phyloP scores from a whole-genome alignment of 2,329 filamentous ascomycete species.

The Colletotrichum gloeosporioides region DNA sequence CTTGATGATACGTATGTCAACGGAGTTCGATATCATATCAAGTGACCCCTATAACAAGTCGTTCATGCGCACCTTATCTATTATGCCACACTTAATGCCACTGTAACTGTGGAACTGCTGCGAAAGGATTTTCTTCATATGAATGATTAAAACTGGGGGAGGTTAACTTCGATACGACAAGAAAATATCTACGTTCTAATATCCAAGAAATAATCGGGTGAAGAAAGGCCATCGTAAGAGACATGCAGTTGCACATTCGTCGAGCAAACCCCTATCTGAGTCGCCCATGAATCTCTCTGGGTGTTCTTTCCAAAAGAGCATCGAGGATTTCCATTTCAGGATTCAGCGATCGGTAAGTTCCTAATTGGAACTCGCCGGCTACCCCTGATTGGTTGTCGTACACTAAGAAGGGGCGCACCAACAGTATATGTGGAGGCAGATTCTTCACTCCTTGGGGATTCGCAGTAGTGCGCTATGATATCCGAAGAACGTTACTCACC shows the following conservation, averaged over 20 bases:
- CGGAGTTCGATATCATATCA: background rate
- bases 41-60: background rate
- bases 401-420: background rate
- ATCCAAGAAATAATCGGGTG: background rate
- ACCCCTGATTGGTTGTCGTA: background rate
- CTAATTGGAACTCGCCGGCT: background rate
- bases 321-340: background rate
- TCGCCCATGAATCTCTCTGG: background rate
- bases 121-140: background rate
- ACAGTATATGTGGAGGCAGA: background rate
- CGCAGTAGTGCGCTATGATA: background rate
- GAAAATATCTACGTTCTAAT: background rate
- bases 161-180: rapidly evolving
- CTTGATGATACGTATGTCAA: background rate
- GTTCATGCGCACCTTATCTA: background rate
- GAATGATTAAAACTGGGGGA: background rate
- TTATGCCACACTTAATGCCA: background rate
- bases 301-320: background rate
- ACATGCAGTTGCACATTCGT: background rate
- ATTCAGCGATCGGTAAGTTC: background rate
- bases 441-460: background rate
- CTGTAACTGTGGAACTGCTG: background rate
- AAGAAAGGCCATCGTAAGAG: background rate
- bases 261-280: background rate
- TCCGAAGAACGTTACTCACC: background rate